These are phyloP conservation scores for Psilocybe subaeruginosa DNA, from an alignment of 768 basidiomycete species.

Conservation along the genomic window DNA sequence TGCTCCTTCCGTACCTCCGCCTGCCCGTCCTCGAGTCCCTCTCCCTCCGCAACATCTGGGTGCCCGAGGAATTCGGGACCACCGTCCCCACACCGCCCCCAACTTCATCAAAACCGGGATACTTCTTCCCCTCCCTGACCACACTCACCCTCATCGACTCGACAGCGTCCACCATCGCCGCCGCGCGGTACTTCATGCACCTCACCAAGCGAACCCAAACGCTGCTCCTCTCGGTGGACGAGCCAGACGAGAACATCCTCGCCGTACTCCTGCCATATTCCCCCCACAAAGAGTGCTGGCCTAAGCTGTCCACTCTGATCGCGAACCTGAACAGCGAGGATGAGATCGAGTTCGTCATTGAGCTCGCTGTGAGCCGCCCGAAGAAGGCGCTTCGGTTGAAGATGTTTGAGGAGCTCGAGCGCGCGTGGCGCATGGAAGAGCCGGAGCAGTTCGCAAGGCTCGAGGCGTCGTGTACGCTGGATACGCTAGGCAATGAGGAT, in stretches of 20 bases:
- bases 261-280: background rate
- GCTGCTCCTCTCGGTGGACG: slow-evolving; percentile 7
- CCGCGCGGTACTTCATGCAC: background rate
- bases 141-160: background rate
- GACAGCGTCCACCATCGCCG: background rate
- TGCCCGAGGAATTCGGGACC: slow-evolving; percentile 1
- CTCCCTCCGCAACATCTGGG: slow-evolving; percentile 7
- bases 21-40: slow-evolving; percentile 24
- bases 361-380: background rate
- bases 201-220: background rate
- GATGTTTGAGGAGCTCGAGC: background rate
- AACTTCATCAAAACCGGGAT: background rate
- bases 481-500: background rate
- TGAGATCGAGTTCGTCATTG: background rate
- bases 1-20: slow-evolving; percentile 12
- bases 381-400: background rate
- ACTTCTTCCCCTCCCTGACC: slow-evolving; percentile 10
- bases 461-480: background rate
- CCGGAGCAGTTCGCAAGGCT: background rate
- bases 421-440: background rate
- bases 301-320: background rate
- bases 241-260: background rate
- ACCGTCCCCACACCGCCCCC: background rate
- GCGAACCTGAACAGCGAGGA: background rate
- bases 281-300: slow-evolving; percentile 2